These are phyloP conservation scores for Hypoxylon sp. DNA, from an alignment of 2,329 filamentous ascomycete species.

Conservation along the genomic window DNA sequence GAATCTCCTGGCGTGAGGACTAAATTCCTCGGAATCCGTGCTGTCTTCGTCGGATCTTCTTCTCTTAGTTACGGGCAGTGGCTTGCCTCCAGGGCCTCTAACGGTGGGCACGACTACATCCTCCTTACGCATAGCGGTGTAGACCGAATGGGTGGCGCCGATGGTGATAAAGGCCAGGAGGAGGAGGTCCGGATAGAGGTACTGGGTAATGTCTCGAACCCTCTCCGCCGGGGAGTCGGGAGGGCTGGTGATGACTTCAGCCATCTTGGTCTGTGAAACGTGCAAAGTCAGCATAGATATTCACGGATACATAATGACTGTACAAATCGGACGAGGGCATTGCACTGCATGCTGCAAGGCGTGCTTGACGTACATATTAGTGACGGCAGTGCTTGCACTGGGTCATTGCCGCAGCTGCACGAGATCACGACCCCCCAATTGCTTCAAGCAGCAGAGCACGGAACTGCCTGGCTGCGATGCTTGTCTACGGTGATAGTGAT, in stretches of 20 bases:
- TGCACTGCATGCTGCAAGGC: constrained; percentile 55
- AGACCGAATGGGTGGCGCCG: constrained; percentile 68
- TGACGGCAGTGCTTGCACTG: constrained; percentile 48
- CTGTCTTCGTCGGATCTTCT: constrained; percentile 65
- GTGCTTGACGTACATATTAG: constrained; percentile 54
- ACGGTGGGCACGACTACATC: constrained; percentile 64
- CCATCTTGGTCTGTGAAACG: constrained; percentile 53
- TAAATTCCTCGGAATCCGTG: constrained; percentile 59
- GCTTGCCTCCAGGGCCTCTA: constrained; percentile 89
- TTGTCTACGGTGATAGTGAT: constrained; percentile 37
- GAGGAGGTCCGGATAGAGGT: constrained; percentile 68
- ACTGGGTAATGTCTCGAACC: constrained; percentile 64
- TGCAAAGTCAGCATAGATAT: constrained; percentile 47
- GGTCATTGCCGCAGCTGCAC: constrained; percentile 52
- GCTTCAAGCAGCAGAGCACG: constrained; percentile 40
- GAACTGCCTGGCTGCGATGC: constrained; percentile 40
- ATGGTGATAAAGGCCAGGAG: constrained; percentile 66
- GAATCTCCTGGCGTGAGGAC: constrained; percentile 63
- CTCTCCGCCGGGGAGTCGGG: constrained; percentile 58
- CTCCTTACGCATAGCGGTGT: constrained; percentile 66
- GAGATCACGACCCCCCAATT: constrained; percentile 46
- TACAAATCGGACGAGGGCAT: constrained; percentile 50
- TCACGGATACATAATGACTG: constrained; percentile 38
- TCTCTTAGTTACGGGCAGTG: constrained; percentile 78
- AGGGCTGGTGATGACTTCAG: constrained; percentile 51